Evolutionary conservation across 78 protist genomes (phyloP), one percentile per base, ranked within the genome.

Genomic region (Blattamonas nauphoetae): DNA sequence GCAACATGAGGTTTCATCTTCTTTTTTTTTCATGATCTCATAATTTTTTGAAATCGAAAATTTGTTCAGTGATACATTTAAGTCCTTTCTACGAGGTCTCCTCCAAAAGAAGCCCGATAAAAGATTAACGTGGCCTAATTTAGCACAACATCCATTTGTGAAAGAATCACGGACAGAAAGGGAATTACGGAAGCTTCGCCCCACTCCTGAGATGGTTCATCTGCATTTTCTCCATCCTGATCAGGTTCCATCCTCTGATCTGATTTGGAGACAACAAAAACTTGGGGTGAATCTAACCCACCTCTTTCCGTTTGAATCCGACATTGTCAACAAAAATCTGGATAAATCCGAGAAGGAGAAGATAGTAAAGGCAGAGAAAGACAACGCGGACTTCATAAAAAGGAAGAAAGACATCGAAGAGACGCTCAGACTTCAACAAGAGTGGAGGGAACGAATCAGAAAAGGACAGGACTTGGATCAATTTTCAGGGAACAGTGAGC

Each of bases 61-160:
- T 11, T 32, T 80, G 29, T 34, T 35, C 36, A 11, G 45, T 80
- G 33, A 45, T 1, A 3, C 0, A 11, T 89, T 93, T 81, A 1
- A 71, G 64, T 1, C 33, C 29, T 91, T 94, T 85, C 89, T 92
- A 45, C 0, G 78, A 5, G 94, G 94, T 0, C 88, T 95, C 29
- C 85, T 95, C 36, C 44, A 42, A 41, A 95, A 95, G 90, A 85
- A 82, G 36, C 95, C 95, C 36, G 5, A 42, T 1, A 11, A 89
- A 1, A 80, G 97, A 32, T 78, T 95, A 6, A 29, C 42, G 6
- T 95, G 96, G 96, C 97, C 97, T 1, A 77, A 82, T 41, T 81
- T 95, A 1, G 87, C 88, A 0, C 44, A 42, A 44, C 97, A 95
- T 38, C 93, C 94, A 33, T 95, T 94, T 83, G 80, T 94, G 42